Evolutionary conservation across 2,329 filamentous ascomycete genomes (phyloP).

Genomic region (Trichoderma koningiopsis): DNA sequence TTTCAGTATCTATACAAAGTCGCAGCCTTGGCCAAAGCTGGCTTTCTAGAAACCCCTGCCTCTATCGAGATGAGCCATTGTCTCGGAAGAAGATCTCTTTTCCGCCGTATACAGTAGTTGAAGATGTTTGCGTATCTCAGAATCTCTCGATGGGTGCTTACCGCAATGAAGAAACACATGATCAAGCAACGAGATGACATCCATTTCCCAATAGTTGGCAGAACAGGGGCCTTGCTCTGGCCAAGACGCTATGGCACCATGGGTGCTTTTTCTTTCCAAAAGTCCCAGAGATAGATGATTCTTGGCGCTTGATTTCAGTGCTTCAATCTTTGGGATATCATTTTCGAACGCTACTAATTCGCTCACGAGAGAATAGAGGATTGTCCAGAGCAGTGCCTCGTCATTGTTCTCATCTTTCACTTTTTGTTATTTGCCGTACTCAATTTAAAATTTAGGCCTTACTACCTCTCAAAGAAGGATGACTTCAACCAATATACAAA

Average conservation of each 20-base stretch:
- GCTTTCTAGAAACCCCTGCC: neutral
- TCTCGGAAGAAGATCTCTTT: neutral
- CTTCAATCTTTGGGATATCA: neutral
- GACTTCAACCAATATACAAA: neutral
- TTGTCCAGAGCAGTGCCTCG: too few species aligned
- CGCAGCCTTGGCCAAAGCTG: neutral
- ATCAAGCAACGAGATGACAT: neutral
- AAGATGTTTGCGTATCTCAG: neutral
- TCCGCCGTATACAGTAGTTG: neutral
- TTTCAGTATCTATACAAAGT: neutral
- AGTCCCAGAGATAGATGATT: neutral
- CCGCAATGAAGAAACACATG: neutral
- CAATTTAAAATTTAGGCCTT: neutral
- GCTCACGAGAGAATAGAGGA: neutral
- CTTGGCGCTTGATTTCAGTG: neutral
- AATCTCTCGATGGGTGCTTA: neutral
- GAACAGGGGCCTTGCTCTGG: neutral
- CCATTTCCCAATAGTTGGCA: neutral
- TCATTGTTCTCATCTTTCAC: neutral
- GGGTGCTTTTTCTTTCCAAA: neutral
- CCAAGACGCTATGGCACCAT: neutral
- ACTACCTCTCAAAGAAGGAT: neutral
- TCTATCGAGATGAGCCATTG: neutral
- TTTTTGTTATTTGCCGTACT: too few species aligned
- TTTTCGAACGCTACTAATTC: neutral